Conservation (phyloP, 75 land plant genomes). For the Chamaecyparis obtusa region DNA sequence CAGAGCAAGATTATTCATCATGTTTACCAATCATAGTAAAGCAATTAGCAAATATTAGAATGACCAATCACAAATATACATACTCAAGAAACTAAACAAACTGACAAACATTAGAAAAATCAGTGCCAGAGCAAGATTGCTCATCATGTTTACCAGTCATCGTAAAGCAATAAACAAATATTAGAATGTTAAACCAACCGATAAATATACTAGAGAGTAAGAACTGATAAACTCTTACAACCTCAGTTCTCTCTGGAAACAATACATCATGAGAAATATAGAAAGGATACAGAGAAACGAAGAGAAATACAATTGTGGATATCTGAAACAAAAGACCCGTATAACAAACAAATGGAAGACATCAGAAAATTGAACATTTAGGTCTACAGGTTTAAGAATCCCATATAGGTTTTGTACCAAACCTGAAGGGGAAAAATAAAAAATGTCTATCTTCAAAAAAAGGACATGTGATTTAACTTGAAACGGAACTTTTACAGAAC, state of each 20-base stretch:
- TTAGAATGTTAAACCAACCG: neutral
- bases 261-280: neutral
- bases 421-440: neutral
- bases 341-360: neutral
- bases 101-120: neutral
- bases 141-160: neutral
- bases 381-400: neutral
- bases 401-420: neutral
- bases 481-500: neutral
- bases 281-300: neutral
- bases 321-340: neutral
- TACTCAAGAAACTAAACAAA: neutral
- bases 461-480: neutral
- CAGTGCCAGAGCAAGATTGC: neutral
- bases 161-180: neutral
- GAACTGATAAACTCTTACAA: neutral
- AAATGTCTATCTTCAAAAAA: neutral
- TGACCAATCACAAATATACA: neutral
- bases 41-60: neutral
- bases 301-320: neutral
- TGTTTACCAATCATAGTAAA: neutral
- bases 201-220: neutral
- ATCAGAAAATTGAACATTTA: neutral
- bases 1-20: neutral
- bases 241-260: neutral